Base-by-base conservation (phyloP, 2,329 filamentous ascomycete species). In the Sarocladium strictum region DNA sequence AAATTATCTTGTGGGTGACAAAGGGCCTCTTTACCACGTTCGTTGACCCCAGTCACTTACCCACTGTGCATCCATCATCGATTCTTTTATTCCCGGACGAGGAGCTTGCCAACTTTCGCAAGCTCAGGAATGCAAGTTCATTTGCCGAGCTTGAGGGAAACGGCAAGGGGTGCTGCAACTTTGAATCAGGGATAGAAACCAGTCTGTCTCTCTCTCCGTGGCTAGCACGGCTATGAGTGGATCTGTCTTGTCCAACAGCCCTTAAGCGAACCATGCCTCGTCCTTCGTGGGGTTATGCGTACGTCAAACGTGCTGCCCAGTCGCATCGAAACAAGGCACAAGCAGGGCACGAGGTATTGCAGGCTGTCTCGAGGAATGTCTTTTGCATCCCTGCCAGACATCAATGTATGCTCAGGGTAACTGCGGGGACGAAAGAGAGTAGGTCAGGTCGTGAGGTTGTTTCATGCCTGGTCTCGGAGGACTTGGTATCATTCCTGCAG, bases 211-310 rank as follows among this genome's bases (percentile, higher is more conserved):
- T n/a, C n/a, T 26, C 21, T n/a, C 43, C 29, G 43, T 26, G 24
- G 24, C 24, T 47, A 47, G 43, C n/a, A 47, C 43, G 43, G 43
- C 23, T 47, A 47, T 47, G 43, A 47, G 43, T 47, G 43, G 43
- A 27, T 15, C 43, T 11, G 5, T 29, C 17, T 24, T 15, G 12
- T 3, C 19, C 19, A n/a, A n/a, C 12, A 15, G 23, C 40, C 17
- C 40, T 43, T n/a, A n/a, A n/a, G n/a, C n/a, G n/a, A n/a, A n/a
- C n/a, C n/a, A n/a, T n/a, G n/a, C n/a, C n/a, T n/a, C n/a, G n/a
- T n/a, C n/a, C 23, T 29, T 47, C 43, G 43, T 27, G 43, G 43
- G 43, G 43, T 47, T 26, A 3, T 47, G 23, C 43, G 24, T 47
- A 47, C 43, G 43, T 26, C 27, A 51, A 51, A 29, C n/a, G 47